Evolutionary conservation across 2,329 filamentous ascomycete species (phyloP).

Genomic region (Shiraia bambusicola): DNA sequence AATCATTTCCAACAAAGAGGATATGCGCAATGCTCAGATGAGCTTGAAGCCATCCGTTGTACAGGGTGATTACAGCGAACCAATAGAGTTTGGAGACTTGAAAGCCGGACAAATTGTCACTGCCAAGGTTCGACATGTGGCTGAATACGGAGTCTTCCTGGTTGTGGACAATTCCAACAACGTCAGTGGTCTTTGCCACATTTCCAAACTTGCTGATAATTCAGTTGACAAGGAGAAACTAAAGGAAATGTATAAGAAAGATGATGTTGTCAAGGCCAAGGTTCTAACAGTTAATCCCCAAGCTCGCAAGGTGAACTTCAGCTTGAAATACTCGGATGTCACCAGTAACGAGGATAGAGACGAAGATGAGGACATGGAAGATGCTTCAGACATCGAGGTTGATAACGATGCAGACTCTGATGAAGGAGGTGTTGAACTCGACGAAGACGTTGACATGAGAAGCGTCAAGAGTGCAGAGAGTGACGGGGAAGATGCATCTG

Average conservation of each 20-base stretch:
- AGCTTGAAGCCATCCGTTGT: conserved; percentile 84
- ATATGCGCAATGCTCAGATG: conserved; percentile 74
- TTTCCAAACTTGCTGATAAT: conserved; percentile 86
- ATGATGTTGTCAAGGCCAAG: conserved; percentile 90
- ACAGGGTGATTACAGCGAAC: conserved; percentile 74
- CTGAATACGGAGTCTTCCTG: conserved; percentile 94
- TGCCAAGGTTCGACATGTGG: conserved; percentile 88
- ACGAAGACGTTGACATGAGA: conserved; percentile 49
- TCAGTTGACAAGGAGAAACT: conserved; percentile 81
- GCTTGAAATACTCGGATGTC: conserved; percentile 91
- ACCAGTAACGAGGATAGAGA: conserved; percentile 54
- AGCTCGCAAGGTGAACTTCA: conserved; percentile 81
- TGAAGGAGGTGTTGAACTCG: conserved; percentile 42
- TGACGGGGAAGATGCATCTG: conserved; percentile 40
- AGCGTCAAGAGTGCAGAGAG: conserved; percentile 44
- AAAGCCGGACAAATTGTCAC: conserved; percentile 79
- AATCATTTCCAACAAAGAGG: conserved; percentile 69
- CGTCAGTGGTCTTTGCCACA: conserved; percentile 89
- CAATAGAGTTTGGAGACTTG: conserved; percentile 73
- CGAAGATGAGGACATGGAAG: conserved; percentile 43
- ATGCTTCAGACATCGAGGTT: conserved; percentile 34
- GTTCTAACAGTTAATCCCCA: conserved; percentile 74
- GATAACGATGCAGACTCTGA: conserved; percentile 44
- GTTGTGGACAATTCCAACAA: conserved; percentile 83
- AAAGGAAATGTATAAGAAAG: conserved; percentile 84